These are phyloP conservation scores for Penicillium freii DNA, from an alignment of 2,329 filamentous ascomycete species.

Conservation along the genomic window DNA sequence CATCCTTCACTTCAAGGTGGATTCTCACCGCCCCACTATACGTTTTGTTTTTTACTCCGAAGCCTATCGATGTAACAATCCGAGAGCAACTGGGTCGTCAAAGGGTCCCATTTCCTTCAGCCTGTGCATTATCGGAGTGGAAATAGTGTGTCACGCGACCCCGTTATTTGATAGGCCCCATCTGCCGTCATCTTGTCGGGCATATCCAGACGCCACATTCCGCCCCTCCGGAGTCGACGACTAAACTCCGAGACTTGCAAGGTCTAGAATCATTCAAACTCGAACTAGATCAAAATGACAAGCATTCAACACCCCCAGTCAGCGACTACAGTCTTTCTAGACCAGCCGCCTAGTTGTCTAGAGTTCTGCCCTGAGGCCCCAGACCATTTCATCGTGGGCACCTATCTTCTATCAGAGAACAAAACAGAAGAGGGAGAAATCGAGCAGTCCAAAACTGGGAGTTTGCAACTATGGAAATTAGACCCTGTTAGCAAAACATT, in stretches of 20 bases:
- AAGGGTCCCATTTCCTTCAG: background rate
- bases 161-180: background rate
- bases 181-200: background rate
- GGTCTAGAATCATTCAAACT: background rate
- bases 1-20: background rate
- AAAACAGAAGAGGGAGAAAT: constrained; percentile 28
- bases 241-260: background rate
- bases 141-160: background rate
- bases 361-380: constrained; percentile 49
- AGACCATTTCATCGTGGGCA: constrained; percentile 74
- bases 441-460: constrained; percentile 68
- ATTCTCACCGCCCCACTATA: constrained; percentile 14
- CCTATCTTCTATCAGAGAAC: constrained; percentile 64
- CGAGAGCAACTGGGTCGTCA: background rate
- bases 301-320: constrained; percentile 31
- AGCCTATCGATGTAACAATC: background rate
- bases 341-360: constrained; percentile 47
- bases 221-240: background rate
- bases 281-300: constrained; percentile 13
- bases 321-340: constrained; percentile 37
- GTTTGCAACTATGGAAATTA: constrained; percentile 65
- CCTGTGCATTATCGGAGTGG: background rate
- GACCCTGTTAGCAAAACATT: constrained; percentile 30
- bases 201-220: background rate
- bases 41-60: constrained; percentile 4